Evolutionary conservation across 2,329 filamentous ascomycete species (phyloP), one percentile per base, ranked within the genome.

Genomic region (Aureobasidium namibiae): DNA sequence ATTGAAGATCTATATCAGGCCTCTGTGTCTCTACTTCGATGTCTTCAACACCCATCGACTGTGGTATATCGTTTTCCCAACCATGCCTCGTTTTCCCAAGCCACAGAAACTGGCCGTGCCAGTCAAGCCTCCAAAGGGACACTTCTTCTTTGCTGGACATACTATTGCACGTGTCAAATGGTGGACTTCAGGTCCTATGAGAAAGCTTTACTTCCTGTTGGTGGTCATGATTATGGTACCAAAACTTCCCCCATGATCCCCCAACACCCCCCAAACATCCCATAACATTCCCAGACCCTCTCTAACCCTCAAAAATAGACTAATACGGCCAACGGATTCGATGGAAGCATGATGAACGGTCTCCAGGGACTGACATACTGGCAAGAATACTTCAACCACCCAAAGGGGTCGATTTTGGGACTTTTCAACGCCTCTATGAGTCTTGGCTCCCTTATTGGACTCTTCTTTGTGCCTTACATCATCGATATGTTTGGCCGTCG

Each of bases 401-500:
- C 56, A 3, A 10, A 3, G 5, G 56, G 56, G 1, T 31, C 34
- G 9, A 39, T 50, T 11, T 38, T 59, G 4, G 56, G 56, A 24
- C 18, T 59, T 2, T 52, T 59, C 46, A 49, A 49, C 36, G 38
- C 45, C 10, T 31, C 45, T 18, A 41, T 41, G 41, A 52, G 45
- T 44, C 44, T 59, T n/a, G 56, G 45, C 3, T 46, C 56, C 3
- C 16, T 49, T 16, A 33, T 48, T 2, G 33, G 34, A 8, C 41
- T 48, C 23, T 49, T 49, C 75, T 45, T 44, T 36, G 52, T 56
- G 4, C 75, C 77, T 14, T 80, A 77, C 65, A 72, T 73, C 23
- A 75, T 77, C 33, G 78, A 81, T 71, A 64, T 71, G 29, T 65
- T 76, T 13, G 79, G 79, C 14, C 72, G 79, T 60, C 71, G 75